Evolutionary conservation across 306 rosid genomes (phyloP), one percentile per base, ranked within the genome.

Genomic region (Cercis canadensis): DNA sequence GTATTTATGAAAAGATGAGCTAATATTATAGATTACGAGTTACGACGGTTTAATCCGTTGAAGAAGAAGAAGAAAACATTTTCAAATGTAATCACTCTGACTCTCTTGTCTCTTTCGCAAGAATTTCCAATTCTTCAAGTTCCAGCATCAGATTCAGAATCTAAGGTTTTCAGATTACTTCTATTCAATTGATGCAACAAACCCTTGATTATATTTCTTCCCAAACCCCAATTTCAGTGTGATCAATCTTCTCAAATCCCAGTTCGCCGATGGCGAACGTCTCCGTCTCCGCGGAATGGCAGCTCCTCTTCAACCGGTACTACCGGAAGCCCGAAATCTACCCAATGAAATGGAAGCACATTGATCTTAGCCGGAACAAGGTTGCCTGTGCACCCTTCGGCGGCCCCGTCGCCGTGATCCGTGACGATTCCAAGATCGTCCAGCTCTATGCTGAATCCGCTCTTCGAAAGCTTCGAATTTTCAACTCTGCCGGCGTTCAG

Each of bases 211-310:
- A 43, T 39, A 8, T 13, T 54, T 8, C n/a, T 46, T 57, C 45
- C 8, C 31, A 33, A 0, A 29, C 31, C 57, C 31, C 18, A 32
- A 24, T 4, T 43, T 50, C 63, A n/a, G 9, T 19, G 39, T 24
- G 15, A 31, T 14, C 50, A 11, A 63, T 11, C n/a, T 11, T 36
- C 14, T 44, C 68, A 3, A 16, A 15, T 24, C 11, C 7, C 62
- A 39, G 45, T 8, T 67, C n/a, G 8, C 43, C 65, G 16, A 93
- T 94, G 98, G 90, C 97, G 15, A 90, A 83, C 83, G 93, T 90
- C 34, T 93, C 98, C 1, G 98, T 93, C 4, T 97, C 98, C 29
- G 97, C 98, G 66, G 98, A 93, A 77, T 93, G 98, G 98, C 97
- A 88, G 82, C 97, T 90, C 70, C 97, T 93, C 80, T 87, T 86